A percentile compares a stretch with the other conserved stretches of the same genome.
These are phyloP conservation scores for Scutellaria galericulata DNA, from an alignment of 257 asterid species.

Conservation along the genomic window DNA sequence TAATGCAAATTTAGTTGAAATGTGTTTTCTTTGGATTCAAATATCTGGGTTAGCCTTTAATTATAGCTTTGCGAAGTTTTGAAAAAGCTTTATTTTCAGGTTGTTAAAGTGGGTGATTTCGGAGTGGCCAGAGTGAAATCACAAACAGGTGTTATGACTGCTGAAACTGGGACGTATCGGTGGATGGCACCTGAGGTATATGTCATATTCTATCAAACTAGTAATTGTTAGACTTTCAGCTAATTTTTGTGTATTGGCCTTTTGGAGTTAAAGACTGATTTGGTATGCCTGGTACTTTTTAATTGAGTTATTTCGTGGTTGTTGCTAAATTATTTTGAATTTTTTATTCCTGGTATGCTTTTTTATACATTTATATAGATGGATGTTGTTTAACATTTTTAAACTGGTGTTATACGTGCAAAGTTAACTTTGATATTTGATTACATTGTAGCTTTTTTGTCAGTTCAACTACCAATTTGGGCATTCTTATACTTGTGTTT, in stretches of 20 bases:
- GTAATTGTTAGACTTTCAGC: neutral
- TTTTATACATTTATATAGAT: too few relatives aligned
- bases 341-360: too few relatives aligned
- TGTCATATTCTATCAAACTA: conserved; percentile 27
- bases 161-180: conserved; percentile 98
- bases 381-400: neutral
- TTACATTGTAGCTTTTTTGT: conserved; percentile 33
- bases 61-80: conserved; percentile 19
- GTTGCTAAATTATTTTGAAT: too few relatives aligned
- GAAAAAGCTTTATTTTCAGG: conserved; percentile 53
- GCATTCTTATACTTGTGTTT: neutral
- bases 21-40: neutral
- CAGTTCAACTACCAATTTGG: conserved; percentile 40
- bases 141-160: conserved; percentile 97
- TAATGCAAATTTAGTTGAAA: neutral
- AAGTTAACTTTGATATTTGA: neutral
- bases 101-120: conserved; percentile 97
- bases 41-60: neutral
- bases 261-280: too few relatives aligned
- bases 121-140: conserved; percentile 99
- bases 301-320: neutral
- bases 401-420: neutral
- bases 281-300: too few relatives aligned
- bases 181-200: conserved; percentile 99
- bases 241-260: neutral